Evolutionary conservation across 768 basidiomycete species (phyloP).

Genomic region (Rickenella mellea): DNA sequence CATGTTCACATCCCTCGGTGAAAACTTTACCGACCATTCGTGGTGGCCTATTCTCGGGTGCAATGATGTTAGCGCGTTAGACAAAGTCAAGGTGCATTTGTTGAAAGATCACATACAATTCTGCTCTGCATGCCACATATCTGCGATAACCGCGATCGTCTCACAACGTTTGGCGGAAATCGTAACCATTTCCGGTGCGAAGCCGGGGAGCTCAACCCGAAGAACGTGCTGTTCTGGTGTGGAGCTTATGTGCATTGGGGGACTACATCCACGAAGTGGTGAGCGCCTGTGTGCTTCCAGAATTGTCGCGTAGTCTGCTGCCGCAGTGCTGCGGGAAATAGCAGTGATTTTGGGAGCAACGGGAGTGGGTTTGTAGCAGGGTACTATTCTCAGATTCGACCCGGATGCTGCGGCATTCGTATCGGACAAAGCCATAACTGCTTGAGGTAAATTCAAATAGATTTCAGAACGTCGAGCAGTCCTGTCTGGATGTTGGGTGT

Average conservation of each 20-base stretch:
- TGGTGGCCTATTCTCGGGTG: slow-evolving; percentile 35
- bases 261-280: too few species aligned
- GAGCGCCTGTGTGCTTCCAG: background rate
- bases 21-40: slow-evolving; percentile 51
- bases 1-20: slow-evolving; percentile 47
- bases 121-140: slow-evolving; percentile 51
- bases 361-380: too few species aligned
- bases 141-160: slow-evolving; percentile 45
- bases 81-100: background rate
- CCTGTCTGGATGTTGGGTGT: too few species aligned
- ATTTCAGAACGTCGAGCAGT: too few species aligned
- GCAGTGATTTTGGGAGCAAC: too few species aligned
- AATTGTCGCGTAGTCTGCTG: background rate
- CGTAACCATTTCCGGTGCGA: slow-evolving; percentile 55
- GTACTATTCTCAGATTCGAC: too few species aligned
- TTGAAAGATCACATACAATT: slow-evolving; percentile 37
- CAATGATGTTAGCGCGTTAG: background rate
- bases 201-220: slow-evolving; percentile 39
- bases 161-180: slow-evolving; percentile 52
- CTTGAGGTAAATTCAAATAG: too few species aligned
- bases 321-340: too few species aligned
- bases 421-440: too few species aligned
- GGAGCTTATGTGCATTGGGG: background rate
- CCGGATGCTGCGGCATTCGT: too few species aligned
- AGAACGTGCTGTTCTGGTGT: slow-evolving; percentile 25